Conservation (phyloP, 768 basidiomycete species). For the Xerocomellus chrysenteron region DNA sequence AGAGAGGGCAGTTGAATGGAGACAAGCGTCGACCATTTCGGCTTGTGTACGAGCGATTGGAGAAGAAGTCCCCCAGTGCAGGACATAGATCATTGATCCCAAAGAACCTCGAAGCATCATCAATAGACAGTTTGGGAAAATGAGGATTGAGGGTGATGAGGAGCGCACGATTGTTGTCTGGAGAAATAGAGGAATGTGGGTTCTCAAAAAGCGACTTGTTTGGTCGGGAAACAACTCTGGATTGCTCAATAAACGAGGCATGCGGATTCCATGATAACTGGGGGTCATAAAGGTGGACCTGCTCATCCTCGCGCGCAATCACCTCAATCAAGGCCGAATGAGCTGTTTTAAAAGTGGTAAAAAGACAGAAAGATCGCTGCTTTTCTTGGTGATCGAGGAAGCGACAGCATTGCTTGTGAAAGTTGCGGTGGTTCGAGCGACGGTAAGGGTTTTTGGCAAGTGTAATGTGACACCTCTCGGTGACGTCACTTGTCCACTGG, state of each 20-base stretch:
- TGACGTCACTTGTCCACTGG: conserved; percentile 14
- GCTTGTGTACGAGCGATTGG: background rate
- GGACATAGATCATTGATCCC: conserved; percentile 3
- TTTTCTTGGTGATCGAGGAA: conserved; percentile 11
- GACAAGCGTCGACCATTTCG: background rate
- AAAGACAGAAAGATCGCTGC: background rate
- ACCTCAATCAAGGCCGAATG: no score
- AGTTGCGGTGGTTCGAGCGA: background rate
- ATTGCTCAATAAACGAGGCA: no score
- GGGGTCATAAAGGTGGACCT: no score
- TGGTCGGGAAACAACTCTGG: background rate
- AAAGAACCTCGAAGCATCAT: background rate
- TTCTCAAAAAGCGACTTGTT: conserved; percentile 1
- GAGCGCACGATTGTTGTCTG: background rate
- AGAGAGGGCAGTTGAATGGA: background rate
- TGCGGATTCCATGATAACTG: no score
- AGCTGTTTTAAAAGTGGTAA: no score
- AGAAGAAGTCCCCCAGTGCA: conserved; percentile 5
- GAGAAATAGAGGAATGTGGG: background rate
- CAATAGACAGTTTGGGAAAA: background rate
- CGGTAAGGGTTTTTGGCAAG: conserved; percentile 2
- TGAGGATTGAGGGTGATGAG: conserved; percentile 1
- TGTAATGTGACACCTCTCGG: conserved; percentile 10
- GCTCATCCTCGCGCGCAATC: no score
- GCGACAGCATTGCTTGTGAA: conserved; percentile 2